Evolutionary conservation across 306 rosid species (phyloP), one percentile per base, ranked within the genome.

Genomic region (Trifolium dubium): DNA sequence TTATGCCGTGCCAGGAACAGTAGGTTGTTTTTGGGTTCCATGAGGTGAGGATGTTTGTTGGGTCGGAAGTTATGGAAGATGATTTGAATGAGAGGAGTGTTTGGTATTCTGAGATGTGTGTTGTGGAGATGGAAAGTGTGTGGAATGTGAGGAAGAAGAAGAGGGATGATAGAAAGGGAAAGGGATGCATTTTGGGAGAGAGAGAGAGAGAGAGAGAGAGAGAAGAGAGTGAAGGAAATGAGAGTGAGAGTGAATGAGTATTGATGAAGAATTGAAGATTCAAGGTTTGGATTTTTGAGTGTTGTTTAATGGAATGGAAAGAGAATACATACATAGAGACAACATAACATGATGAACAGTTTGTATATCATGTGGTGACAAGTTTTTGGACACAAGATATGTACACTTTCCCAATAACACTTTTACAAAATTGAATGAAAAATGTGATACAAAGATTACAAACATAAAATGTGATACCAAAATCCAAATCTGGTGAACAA

Each of bases 1-100:
- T 81, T 56, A 93, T 82, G 2, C 91, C 91, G 4, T 23, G 8
- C 97, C 97, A 91, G 4, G 88, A 67, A 60, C 96, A 91, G 84
- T 80, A 80, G 12, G 47, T 13, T 9, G 89, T 66, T 19, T 90
- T 41, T 71, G 87, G 51, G 46, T 74, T 83, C 98, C 98, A 93
- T 5, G 87, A 59, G 73, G 92, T 55, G n/a, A 93, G 92, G n/a
- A 79, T 40, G 18, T 72, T 56, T 15, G 81, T 75, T 0, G 97
- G 90, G 81, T 91, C 94, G 41, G 65, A 76, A 69, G 83, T 12
- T 14, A 93, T 39, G 83, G 90, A 74, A 15, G 80, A 61, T 5
- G 75, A 1, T 51, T 82, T 91, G 13, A 87, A 69, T 0, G 97
- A 83, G 69, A 91, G 90, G 5, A 93, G 87, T 6, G 96, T 86